Evolutionary conservation across 176 grass and related monocot genomes (phyloP).

Genomic region (Urochloa ruziziensis): DNA sequence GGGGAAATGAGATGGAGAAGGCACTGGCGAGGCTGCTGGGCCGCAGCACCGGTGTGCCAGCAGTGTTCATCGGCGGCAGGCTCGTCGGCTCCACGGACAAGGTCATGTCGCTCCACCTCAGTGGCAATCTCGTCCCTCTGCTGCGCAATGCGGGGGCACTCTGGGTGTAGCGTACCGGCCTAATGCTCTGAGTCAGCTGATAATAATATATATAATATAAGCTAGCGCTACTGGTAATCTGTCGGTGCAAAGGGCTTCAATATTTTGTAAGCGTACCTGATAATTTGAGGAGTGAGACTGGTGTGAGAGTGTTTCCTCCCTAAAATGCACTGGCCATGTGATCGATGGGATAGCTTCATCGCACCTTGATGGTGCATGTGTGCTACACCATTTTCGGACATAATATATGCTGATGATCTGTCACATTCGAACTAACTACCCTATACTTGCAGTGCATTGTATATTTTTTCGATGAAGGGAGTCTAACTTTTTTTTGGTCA

Average conservation of each 20-base stretch:
- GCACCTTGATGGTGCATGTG: too few relatives aligned
- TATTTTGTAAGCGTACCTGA: slow-evolving; percentile 2
- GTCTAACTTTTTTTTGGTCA: too few relatives aligned
- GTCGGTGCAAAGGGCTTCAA: not conserved
- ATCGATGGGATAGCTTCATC: too few relatives aligned
- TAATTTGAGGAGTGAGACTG: not conserved
- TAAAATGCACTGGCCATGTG: not conserved
- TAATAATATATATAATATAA: not conserved
- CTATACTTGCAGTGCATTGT: too few relatives aligned
- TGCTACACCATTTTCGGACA: too few relatives aligned
- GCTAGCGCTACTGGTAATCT: not conserved
- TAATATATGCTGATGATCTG: too few relatives aligned
- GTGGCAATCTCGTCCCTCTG: slow-evolving; percentile 43
- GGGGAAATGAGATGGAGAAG: slow-evolving; percentile 48
- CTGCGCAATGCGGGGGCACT: slow-evolving; percentile 49
- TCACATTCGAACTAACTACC: too few relatives aligned
- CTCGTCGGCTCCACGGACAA: slow-evolving; percentile 48
- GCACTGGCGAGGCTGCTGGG: slow-evolving; percentile 46
- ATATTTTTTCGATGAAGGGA: too few relatives aligned
- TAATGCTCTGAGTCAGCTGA: not conserved
- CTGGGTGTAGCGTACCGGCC: slow-evolving; percentile 28
- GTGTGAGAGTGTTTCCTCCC: not conserved
- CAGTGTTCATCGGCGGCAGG: slow-evolving; percentile 52
- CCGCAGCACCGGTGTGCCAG: slow-evolving; percentile 45
- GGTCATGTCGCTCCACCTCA: slow-evolving; percentile 55